Base-by-base conservation (phyloP, 2,329 filamentous ascomycete genomes). In the Emmonsia crescens region DNA sequence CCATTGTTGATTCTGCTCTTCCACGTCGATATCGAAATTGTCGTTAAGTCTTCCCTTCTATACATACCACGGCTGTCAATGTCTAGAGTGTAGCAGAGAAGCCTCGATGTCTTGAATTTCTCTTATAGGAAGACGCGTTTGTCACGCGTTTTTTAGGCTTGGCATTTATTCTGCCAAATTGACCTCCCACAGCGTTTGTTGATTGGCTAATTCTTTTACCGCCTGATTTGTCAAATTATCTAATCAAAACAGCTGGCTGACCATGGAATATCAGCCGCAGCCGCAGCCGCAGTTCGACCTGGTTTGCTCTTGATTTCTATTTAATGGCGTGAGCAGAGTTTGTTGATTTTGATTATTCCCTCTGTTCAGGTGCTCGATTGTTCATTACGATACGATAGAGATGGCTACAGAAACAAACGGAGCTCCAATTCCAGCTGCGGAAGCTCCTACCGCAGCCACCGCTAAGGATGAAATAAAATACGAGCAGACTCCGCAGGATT, bases 401-500 rank as follows among this genome's bases (percentile, higher is more conserved):
- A 59, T 59, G 57, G 57, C 46, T 9, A 6, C 31, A 38, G 57
- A 59, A 33, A 29, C 59, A 21, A 55, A 55, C 49, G 40, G 14
- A 12, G 16, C 46, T 61, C 44, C 65, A 66, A 21, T 29, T 21
- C 54, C 62, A 57, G 40, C 64, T 29, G 52, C 61, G 46, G 63
- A 62, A 42, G 52, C 62, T 29, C 59, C 61, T 27, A 59, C 54
- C 12, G 29, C 46, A 6, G 5, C 48, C 21, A 5, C 48, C 29
- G 8, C 27, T n/a, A 29, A 44, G 8, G 56, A 40, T 40, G 52
- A 57, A 24, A 46, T 27, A 46, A 44, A 57, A 14, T 14, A 46
- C 9, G 42, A 52, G 19, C 29, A 49, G 24, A 31, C 33, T 42
- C 29, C 27, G 24, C 48, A 63, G 42, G 51, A 64, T 14, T 33